phyloP scores from a whole-genome alignment of 2,329 filamentous ascomycete genomes.

The Phaeosphaeria sp. region DNA sequence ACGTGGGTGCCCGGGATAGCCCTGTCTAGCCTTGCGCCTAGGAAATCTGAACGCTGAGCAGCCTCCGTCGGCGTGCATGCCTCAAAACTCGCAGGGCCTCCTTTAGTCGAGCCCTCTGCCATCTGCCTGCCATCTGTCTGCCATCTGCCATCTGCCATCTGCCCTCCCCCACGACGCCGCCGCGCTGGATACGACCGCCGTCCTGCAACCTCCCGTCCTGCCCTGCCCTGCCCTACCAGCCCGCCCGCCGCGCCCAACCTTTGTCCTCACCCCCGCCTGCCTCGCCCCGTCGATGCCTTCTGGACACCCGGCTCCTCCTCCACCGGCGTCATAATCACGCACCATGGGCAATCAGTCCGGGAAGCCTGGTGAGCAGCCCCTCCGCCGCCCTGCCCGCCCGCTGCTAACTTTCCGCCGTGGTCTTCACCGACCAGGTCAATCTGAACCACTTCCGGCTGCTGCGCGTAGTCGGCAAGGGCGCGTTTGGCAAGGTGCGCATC shows the following conservation, averaged over 20 bases:
- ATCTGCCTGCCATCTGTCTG: too few relatives aligned
- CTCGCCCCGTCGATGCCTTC: constrained; percentile 32
- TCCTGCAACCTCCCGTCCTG: not conserved
- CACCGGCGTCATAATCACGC: constrained; percentile 35
- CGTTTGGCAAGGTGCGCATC: constrained; percentile 98
- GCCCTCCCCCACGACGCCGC: constrained; percentile 9
- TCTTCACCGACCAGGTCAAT: constrained; percentile 94
- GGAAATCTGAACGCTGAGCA: constrained; percentile 28
- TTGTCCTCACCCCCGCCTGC: constrained; percentile 1
- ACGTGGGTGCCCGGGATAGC: not conserved
- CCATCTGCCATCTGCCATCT: constrained; percentile 10
- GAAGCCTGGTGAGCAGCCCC: constrained; percentile 64
- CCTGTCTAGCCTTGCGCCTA: constrained; percentile 9
- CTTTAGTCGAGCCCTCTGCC: constrained; percentile 32
- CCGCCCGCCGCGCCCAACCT: constrained; percentile 5
- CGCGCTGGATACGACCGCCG: not conserved
- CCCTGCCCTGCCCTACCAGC: constrained; percentile 5
- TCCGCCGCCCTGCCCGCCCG: not conserved
- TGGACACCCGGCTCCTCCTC: constrained; percentile 16
- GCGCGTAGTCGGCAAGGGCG: constrained; percentile 94
- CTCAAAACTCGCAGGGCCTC: constrained; percentile 33
- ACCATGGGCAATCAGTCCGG: constrained; percentile 93
- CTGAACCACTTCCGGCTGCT: constrained; percentile 96
- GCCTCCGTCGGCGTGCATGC: constrained; percentile 24
- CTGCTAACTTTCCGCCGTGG: constrained; percentile 57